These are phyloP conservation scores for Mucor saturninus DNA, from an alignment of 371 early-diverging fungal species.

Conservation along the genomic window DNA sequence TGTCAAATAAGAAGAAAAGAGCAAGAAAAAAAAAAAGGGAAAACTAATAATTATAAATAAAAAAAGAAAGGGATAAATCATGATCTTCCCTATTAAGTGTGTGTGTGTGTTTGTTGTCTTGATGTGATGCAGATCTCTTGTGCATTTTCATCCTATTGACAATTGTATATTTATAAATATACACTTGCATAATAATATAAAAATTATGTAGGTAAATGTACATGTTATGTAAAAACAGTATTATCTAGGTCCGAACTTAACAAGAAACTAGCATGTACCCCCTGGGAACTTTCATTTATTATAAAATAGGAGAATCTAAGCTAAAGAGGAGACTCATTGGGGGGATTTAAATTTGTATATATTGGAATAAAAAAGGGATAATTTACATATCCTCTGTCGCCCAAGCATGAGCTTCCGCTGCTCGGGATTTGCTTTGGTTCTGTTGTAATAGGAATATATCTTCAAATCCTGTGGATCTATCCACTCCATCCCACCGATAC, in stretches of 20 bases:
- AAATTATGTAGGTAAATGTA: not conserved
- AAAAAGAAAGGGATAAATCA: slow-evolving; percentile 5
- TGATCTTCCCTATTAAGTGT: not conserved
- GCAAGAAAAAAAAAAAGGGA: slow-evolving; percentile 6
- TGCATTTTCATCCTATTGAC: slow-evolving; percentile 17
- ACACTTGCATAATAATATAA: not conserved
- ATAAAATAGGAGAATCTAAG: not conserved
- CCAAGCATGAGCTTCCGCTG: slow-evolving; percentile 67
- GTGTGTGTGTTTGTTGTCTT: slow-evolving; percentile 22
- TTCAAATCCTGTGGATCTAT: slow-evolving; percentile 89
- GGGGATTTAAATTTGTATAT: not conserved
- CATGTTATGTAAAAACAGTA: slow-evolving; percentile 1
- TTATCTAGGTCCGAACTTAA: slow-evolving; percentile 2
- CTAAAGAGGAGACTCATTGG: not conserved
- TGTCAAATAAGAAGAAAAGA: slow-evolving; percentile 12
- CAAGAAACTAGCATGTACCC: not conserved
- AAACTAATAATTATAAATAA: slow-evolving; percentile 3
- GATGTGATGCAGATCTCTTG: slow-evolving; percentile 25
- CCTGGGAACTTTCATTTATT: slow-evolving; percentile 7
- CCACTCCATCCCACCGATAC: slow-evolving; percentile 93
- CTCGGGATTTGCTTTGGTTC: slow-evolving; percentile 54
- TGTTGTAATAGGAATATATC: slow-evolving; percentile 57
- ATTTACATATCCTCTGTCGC: slow-evolving; percentile 71
- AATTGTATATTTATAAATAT: slow-evolving; percentile 7
- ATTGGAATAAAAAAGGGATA: not conserved